These are phyloP conservation scores for Musa beccarii DNA, from an alignment of 176 grass and related monocot species.

Conservation along the genomic window DNA sequence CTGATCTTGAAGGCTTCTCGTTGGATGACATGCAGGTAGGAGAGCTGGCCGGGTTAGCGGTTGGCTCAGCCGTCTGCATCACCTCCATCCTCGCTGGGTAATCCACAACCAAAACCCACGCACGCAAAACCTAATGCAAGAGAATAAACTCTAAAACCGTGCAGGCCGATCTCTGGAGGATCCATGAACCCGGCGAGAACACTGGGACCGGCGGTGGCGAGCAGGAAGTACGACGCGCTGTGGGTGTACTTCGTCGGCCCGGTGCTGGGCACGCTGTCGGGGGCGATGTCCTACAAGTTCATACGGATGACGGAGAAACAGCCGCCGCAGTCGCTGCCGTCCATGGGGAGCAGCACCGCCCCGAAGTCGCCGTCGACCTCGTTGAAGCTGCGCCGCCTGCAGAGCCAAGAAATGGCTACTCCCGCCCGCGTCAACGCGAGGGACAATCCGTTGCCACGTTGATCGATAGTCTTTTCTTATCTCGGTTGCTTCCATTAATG, in stretches of 20 bases:
- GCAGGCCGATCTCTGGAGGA: constrained; percentile 91
- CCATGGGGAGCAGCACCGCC: neutral
- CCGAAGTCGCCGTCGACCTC: constrained; percentile 35
- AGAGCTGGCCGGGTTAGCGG: constrained; percentile 87
- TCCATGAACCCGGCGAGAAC: constrained; percentile 98
- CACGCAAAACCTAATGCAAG: too few relatives aligned
- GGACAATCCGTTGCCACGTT: too few relatives aligned
- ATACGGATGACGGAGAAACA: constrained; percentile 57
- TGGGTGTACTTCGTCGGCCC: constrained; percentile 96
- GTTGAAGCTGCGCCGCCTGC: constrained; percentile 80
- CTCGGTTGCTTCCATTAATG: too few relatives aligned
- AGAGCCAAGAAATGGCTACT: constrained; percentile 50
- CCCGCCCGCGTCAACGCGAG: neutral
- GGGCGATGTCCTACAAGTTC: constrained; percentile 58
- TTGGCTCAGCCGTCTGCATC: constrained; percentile 92
- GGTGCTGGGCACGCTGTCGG: constrained; percentile 55
- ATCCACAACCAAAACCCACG: neutral
- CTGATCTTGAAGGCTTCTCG: neutral
- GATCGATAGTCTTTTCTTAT: too few relatives aligned
- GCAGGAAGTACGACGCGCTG: constrained; percentile 51
- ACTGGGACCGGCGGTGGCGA: constrained; percentile 81
- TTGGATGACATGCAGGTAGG: constrained; percentile 52
- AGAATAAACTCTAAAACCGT: neutral
- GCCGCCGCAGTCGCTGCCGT: neutral
- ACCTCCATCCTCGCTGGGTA: constrained; percentile 97